phyloP scores from a whole-genome alignment of 2,329 filamentous ascomycete species.

The Colletotrichum falcatum region DNA sequence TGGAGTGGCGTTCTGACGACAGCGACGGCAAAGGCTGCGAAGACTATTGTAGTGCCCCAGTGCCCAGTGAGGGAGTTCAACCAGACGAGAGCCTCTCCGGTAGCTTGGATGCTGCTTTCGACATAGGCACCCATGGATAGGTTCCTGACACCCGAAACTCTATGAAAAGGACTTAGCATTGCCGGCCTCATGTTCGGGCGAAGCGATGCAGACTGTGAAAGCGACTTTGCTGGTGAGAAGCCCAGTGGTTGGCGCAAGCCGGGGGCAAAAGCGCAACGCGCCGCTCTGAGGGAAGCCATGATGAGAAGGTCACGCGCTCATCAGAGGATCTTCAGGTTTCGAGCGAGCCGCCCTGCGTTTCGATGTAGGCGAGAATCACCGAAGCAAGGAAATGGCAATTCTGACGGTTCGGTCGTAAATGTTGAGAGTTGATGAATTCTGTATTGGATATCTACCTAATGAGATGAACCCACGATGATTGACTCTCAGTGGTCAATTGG shows the following conservation, averaged over 20 bases:
- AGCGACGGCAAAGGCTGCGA: constrained; percentile 9
- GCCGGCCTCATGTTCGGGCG: constrained; percentile 10
- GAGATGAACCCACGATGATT: neutral
- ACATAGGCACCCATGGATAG: constrained; percentile 49
- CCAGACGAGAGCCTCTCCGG: constrained; percentile 38
- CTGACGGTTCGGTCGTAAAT: neutral
- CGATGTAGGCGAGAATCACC: neutral
- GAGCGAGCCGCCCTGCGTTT: neutral
- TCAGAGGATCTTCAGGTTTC: neutral
- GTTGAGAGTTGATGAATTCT: neutral
- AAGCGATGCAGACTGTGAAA: constrained; percentile 7
- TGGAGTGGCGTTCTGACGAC: constrained; percentile 11
- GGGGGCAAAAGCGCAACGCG: constrained; percentile 16
- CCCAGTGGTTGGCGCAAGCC: constrained; percentile 10
- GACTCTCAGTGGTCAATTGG: constrained; percentile 24
- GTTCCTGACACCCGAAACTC: constrained; percentile 1
- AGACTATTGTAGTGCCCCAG: constrained; percentile 13
- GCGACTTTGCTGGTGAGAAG: constrained; percentile 21
- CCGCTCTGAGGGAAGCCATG: constrained; percentile 31
- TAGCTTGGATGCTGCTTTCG: constrained; percentile 28
- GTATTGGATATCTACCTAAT: constrained; percentile 3
- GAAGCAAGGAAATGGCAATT: neutral
- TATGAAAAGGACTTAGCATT: neutral
- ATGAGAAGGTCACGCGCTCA: neutral
- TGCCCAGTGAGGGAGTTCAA: constrained; percentile 7